Conservation (phyloP, 306 rosid genomes). For the Sechiopsis laciniata region DNA sequence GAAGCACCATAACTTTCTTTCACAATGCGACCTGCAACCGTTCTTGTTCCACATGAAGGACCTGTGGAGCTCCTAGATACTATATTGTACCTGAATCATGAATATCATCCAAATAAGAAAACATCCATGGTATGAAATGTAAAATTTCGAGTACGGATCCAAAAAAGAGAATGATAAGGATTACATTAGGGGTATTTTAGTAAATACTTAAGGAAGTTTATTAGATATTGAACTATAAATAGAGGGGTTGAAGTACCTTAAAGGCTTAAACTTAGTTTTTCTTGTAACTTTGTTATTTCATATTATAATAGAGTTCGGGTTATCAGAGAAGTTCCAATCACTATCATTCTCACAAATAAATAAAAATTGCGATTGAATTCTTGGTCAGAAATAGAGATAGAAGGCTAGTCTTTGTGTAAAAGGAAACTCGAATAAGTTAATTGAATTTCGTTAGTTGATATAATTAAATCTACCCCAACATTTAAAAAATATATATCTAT, state of each 20-base stretch:
- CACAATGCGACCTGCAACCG: slow-evolving; percentile 54
- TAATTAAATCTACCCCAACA: too few relatives aligned
- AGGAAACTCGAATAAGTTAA: background rate
- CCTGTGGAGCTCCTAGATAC: too few relatives aligned
- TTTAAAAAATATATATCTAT: too few relatives aligned
- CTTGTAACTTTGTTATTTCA: too few relatives aligned
- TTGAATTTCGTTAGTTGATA: background rate
- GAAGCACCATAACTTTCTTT: too few relatives aligned
- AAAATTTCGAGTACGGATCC: background rate
- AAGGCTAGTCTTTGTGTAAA: background rate
- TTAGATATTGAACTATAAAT: too few relatives aligned
- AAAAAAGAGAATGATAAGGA: too few relatives aligned
- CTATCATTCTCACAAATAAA: background rate
- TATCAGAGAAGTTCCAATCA: background rate
- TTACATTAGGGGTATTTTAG: too few relatives aligned
- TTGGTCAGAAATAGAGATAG: background rate
- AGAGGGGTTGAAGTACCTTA: too few relatives aligned
- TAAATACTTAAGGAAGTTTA: too few relatives aligned
- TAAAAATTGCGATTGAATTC: background rate
- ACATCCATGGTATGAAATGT: background rate
- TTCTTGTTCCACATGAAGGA: slow-evolving; percentile 49
- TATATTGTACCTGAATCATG: slow-evolving; percentile 15
- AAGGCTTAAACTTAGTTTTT: too few relatives aligned
- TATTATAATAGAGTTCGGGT: too few relatives aligned
- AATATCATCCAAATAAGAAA: slow-evolving; percentile 7